phyloP scores from a whole-genome alignment of 1,284 basidiomycete genomes.

The Trichosporon sp. region DNA sequence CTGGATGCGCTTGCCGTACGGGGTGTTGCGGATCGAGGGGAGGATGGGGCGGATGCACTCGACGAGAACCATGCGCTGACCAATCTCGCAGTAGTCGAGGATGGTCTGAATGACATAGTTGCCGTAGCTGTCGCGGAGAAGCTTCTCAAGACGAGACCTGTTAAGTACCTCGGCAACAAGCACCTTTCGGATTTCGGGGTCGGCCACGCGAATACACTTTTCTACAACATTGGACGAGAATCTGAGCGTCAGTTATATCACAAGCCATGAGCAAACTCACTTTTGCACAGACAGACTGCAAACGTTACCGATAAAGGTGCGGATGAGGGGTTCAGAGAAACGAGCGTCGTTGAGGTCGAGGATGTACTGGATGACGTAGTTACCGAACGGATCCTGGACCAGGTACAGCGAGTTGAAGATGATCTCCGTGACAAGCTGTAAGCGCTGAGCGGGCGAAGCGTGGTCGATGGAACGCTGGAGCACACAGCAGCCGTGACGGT shows the following conservation, averaged over 20 bases:
- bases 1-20: constrained; percentile 95
- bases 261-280: constrained; percentile 87
- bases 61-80: constrained; percentile 74
- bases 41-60: constrained; percentile 95
- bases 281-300: constrained; percentile 98
- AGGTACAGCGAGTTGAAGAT: constrained; percentile 96
- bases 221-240: constrained; percentile 42
- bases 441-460: constrained; percentile 76
- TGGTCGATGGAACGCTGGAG: constrained; percentile 98
- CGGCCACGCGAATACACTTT: constrained; percentile 95
- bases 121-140: constrained; percentile 88
- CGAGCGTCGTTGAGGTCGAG: constrained; percentile 96
- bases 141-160: constrained; percentile 88
- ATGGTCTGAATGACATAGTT: constrained; percentile 95
- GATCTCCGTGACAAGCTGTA: constrained; percentile 98
- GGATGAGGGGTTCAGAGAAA: constrained; percentile 94
- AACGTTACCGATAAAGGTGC: constrained; percentile 96
- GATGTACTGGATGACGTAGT: constrained; percentile 68
- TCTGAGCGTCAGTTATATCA: constrained; percentile 12
- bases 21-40: constrained; percentile 91
- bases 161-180: constrained; percentile 95
- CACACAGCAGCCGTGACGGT: constrained; percentile 98
- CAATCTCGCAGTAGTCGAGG: constrained; percentile 87
- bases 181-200: constrained; percentile 87
- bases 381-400: constrained; percentile 95